phyloP scores from a whole-genome alignment of 495 filamentous ascomycete genomes.

The Neurospora terricola region DNA sequence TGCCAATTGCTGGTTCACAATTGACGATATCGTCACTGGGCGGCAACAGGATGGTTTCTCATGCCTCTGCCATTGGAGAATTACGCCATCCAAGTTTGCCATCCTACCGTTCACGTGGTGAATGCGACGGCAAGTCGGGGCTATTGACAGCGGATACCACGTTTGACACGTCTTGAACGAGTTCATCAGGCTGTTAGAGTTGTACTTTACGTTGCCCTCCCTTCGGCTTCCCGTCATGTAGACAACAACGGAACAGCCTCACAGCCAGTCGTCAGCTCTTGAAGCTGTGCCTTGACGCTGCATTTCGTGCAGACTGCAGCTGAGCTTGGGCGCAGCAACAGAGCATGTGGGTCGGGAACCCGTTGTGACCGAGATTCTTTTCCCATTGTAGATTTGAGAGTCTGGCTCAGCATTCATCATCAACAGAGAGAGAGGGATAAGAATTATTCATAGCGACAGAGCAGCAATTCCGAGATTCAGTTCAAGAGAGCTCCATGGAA shows the following conservation, averaged over 20 bases:
- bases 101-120: neutral
- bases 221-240: neutral
- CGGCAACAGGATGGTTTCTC: neutral
- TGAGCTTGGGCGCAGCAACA: neutral
- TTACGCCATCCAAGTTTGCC: neutral
- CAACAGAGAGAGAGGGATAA: neutral
- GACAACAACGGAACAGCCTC: neutral
- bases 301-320: neutral
- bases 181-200: neutral
- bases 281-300: neutral
- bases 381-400: neutral
- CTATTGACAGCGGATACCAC: neutral
- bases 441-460: neutral
- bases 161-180: neutral
- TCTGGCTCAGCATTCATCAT: neutral
- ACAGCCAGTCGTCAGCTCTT: neutral
- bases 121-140: neutral
- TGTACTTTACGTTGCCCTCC: neutral
- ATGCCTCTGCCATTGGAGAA: neutral
- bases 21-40: neutral
- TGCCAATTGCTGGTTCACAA: neutral
- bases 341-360: neutral
- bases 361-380: neutral
- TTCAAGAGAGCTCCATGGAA: neutral
- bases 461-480: neutral